A percentile compares a stretch with the other conserved stretches of the same genome.
phyloP scores from a whole-genome alignment of 495 filamentous ascomycete genomes.

The Penicillium mononematosum region DNA sequence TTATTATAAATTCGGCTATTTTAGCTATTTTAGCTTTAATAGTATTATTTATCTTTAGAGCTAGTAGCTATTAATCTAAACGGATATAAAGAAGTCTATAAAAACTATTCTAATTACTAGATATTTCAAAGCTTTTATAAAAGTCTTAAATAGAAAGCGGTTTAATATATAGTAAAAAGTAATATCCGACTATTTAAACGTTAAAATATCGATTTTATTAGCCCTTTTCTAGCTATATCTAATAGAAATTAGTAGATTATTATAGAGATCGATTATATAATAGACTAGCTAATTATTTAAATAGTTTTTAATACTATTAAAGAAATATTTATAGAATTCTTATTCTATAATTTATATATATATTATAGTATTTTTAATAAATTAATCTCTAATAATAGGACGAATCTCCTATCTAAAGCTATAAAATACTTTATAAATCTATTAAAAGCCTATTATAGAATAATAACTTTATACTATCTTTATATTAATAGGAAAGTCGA shows the following conservation, averaged over 20 bases:
- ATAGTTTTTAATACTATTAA: background rate
- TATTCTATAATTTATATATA: background rate
- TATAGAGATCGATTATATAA: background rate
- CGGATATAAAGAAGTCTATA: constrained; percentile 3
- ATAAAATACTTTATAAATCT: background rate
- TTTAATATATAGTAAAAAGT: constrained; percentile 5
- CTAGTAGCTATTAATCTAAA: background rate
- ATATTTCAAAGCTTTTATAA: background rate
- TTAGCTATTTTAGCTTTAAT: background rate
- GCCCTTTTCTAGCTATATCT: background rate
- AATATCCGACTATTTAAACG: background rate
- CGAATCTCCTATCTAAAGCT: background rate
- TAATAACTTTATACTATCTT: background rate
- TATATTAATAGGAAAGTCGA: constrained; percentile 3
- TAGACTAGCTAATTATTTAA: background rate
- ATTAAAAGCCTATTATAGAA: background rate
- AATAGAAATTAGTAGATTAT: constrained; percentile 8
- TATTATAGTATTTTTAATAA: background rate
- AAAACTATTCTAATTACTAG: constrained; percentile 5
- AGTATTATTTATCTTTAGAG: background rate
- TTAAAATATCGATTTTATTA: constrained; percentile 6
- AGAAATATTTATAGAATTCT: background rate
- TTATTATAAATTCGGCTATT: constrained; percentile 7
- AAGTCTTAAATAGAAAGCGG: background rate
- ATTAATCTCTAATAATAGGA: constrained; percentile 1